phyloP scores from a whole-genome alignment of 225 moss, liverwort and hornwort species.

The Asterella californica region DNA sequence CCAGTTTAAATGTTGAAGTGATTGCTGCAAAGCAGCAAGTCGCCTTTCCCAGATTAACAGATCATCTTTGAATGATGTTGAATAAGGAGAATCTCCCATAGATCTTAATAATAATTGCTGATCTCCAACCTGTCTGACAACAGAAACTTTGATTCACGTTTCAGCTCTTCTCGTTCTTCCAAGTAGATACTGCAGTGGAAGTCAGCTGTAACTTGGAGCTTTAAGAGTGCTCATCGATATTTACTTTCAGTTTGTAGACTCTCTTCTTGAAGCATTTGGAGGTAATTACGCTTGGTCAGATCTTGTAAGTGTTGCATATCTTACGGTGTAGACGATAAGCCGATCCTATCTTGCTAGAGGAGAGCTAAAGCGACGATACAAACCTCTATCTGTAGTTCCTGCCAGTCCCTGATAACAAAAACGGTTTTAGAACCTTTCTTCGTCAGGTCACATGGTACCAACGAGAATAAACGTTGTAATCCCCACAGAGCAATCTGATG shows the following conservation, averaged over 20 bases:
- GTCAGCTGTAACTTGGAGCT: too few relatives aligned
- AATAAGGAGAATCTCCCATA: constrained; percentile 29
- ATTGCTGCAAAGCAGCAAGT: constrained; percentile 28
- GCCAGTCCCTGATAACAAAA: constrained; percentile 31
- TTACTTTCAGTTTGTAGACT: too few relatives aligned
- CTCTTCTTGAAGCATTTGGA: too few relatives aligned
- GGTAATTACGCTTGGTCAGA: too few relatives aligned
- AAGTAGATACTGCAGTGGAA: too few relatives aligned
- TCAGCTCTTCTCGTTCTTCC: neutral
- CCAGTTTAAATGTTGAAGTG: constrained; percentile 31
- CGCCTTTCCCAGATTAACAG: constrained; percentile 31
- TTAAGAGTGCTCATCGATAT: too few relatives aligned
- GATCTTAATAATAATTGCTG: constrained; percentile 33
- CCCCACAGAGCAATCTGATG: constrained; percentile 35
- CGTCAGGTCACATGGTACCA: constrained; percentile 13
- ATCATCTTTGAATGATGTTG: constrained; percentile 36
- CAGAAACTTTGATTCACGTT: neutral
- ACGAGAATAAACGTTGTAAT: constrained; percentile 24
- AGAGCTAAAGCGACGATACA: neutral
- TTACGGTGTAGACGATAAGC: too few relatives aligned
- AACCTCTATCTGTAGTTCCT: constrained; percentile 33
- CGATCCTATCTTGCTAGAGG: too few relatives aligned
- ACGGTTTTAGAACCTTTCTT: constrained; percentile 24
- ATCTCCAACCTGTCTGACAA: constrained; percentile 29
- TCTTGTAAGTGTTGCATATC: too few relatives aligned